These are phyloP conservation scores for Elsinoe fawcettii DNA, from an alignment of 2,329 filamentous ascomycete species.

Conservation along the genomic window DNA sequence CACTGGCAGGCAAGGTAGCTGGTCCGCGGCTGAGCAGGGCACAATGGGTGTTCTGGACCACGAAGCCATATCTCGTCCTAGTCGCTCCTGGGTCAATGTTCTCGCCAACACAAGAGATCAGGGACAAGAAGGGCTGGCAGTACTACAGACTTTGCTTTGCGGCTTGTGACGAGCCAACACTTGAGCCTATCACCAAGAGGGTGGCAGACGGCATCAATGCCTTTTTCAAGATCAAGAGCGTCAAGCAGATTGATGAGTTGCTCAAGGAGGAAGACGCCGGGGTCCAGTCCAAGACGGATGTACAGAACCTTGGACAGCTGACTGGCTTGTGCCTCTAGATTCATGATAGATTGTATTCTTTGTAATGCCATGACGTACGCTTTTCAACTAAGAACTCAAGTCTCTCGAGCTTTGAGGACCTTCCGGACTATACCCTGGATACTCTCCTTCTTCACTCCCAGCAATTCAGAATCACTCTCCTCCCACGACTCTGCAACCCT, in stretches of 20 bases:
- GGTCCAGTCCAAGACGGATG: constrained; percentile 8
- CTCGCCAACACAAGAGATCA: constrained; percentile 55
- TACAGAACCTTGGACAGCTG: constrained; percentile 6
- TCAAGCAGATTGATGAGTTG: constrained; percentile 57
- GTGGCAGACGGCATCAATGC: constrained; percentile 61
- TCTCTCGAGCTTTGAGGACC: neutral
- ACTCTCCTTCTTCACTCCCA: constrained; percentile 18
- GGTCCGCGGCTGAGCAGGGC: constrained; percentile 51
- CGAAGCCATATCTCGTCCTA: constrained; percentile 61
- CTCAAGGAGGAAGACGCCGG: constrained; percentile 34
- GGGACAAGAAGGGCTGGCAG: constrained; percentile 54
- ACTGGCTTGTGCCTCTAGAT: constrained; percentile 9
- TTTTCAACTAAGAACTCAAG: neutral
- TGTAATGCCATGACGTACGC: neutral
- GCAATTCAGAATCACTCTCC: constrained; percentile 19
- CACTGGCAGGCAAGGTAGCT: constrained; percentile 52
- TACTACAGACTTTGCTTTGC: constrained; percentile 79
- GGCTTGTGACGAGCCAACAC: constrained; percentile 64
- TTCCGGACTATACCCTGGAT: constrained; percentile 15
- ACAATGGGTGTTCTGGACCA: constrained; percentile 64
- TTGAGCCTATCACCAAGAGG: constrained; percentile 54
- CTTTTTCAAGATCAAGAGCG: constrained; percentile 70
- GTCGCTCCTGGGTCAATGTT: constrained; percentile 68
- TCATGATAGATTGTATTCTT: constrained; percentile 3
- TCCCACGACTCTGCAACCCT: constrained; percentile 15